phyloP scores from a whole-genome alignment of 2,329 filamentous ascomycete species.

The Penicillium psychrosexuale region DNA sequence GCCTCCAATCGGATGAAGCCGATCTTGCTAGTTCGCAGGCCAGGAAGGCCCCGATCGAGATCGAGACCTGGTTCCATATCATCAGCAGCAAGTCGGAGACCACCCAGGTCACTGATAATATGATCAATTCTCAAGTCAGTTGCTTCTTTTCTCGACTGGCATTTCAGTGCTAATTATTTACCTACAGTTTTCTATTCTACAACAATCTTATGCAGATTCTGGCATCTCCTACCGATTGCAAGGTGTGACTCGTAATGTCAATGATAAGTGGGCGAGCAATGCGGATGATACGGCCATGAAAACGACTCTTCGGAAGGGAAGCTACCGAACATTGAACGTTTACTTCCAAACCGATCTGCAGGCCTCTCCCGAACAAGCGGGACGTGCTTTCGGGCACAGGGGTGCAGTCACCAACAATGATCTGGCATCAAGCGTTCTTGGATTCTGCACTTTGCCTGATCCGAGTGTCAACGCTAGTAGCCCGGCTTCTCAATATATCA shows the following conservation, averaged over 20 bases:
- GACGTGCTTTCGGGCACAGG: slow-evolving; percentile 24
- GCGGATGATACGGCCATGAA: slow-evolving; percentile 53
- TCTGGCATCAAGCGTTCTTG: slow-evolving; percentile 43
- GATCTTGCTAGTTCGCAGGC: slow-evolving; percentile 13
- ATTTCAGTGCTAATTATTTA: not conserved
- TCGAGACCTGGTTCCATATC: slow-evolving; percentile 46
- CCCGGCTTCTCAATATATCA: slow-evolving; percentile 42
- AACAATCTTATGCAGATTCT: slow-evolving; percentile 45
- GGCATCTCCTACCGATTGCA: slow-evolving; percentile 51
- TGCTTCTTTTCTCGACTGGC: not conserved
- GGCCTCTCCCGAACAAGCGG: slow-evolving; percentile 21
- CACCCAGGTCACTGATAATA: slow-evolving; percentile 30
- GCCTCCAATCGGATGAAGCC: slow-evolving; percentile 20
- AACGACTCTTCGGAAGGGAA: slow-evolving; percentile 51
- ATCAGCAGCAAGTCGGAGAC: slow-evolving; percentile 33
- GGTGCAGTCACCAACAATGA: slow-evolving; percentile 12
- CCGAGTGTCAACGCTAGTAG: slow-evolving; percentile 40
- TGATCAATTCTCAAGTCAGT: slow-evolving; percentile 38
- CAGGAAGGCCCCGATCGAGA: slow-evolving; percentile 31
- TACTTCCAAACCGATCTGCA: slow-evolving; percentile 58
- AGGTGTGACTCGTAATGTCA: slow-evolving; percentile 50
- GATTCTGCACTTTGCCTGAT: slow-evolving; percentile 53
- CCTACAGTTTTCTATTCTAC: slow-evolving; percentile 37
- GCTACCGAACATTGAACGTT: slow-evolving; percentile 55
- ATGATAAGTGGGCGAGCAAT: slow-evolving; percentile 55